These are phyloP conservation scores for Tetradesmus obliquus DNA, from an alignment of 139 green algal species.

Conservation along the genomic window DNA sequence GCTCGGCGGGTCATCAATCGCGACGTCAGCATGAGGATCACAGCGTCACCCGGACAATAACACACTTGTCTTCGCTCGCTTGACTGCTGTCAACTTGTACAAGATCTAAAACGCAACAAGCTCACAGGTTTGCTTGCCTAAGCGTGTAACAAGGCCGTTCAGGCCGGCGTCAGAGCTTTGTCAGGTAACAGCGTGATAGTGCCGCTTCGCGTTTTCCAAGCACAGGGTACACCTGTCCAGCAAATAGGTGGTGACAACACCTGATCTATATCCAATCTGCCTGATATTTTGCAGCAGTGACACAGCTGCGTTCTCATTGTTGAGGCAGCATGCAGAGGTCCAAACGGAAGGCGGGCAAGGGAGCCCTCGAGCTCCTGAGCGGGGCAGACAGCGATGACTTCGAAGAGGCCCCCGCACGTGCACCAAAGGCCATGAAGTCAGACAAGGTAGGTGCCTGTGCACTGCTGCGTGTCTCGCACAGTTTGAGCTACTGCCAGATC, in stretches of 20 bases:
- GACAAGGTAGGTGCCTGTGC: background rate
- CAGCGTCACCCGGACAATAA: background rate
- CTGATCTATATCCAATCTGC: background rate
- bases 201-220: background rate
- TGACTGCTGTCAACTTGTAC: background rate
- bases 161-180: background rate
- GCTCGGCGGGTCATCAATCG: background rate
- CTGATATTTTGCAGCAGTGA: background rate
- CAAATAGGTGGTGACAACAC: background rate
- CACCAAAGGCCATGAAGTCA: background rate
- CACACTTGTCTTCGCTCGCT: background rate
- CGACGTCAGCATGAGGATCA: background rate
- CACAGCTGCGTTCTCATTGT: background rate
- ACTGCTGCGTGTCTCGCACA: background rate
- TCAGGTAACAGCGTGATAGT: background rate
- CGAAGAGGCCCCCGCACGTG: background rate
- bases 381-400: background rate
- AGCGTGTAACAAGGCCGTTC: too few species aligned
- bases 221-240: background rate
- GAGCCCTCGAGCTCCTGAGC: background rate
- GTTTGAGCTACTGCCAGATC: conserved; percentile 2
- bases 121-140: too few species aligned
- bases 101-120: too few species aligned
- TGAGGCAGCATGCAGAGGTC: background rate
- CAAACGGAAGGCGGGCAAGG: background rate